phyloP scores from a whole-genome alignment of 1,284 basidiomycete species.

The Cryptococcus sp. region DNA sequence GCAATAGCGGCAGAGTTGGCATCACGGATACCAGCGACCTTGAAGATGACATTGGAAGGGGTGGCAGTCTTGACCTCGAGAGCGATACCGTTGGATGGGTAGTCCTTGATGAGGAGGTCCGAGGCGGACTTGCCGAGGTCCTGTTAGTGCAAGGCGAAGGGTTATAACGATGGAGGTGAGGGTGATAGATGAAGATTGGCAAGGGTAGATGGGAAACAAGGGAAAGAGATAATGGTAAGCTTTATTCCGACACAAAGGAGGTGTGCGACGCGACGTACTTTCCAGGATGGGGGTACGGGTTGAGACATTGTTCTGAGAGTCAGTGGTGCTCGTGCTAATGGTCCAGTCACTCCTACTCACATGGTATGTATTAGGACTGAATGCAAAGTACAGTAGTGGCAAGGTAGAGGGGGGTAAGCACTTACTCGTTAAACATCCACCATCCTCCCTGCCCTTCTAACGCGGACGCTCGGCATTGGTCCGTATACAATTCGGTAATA shows the following conservation, averaged over 20 bases:
- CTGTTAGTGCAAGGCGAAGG: too few species aligned
- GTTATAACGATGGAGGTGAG: not conserved
- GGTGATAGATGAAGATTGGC: not conserved
- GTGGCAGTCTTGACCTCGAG: slow-evolving; percentile 95
- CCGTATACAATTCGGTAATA: too few species aligned
- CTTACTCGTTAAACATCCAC: too few species aligned
- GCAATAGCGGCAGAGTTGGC: slow-evolving; percentile 65
- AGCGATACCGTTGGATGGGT: slow-evolving; percentile 69
- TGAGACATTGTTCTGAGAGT: slow-evolving; percentile 17
- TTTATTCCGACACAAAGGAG: not conserved
- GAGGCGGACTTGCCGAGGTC: slow-evolving; percentile 96
- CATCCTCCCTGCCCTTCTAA: too few species aligned
- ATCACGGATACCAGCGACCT: slow-evolving; percentile 74
- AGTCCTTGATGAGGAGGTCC: slow-evolving; percentile 92
- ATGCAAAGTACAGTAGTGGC: too few species aligned
- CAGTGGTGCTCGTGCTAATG: not conserved
- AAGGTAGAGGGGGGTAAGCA: too few species aligned
- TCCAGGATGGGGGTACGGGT: slow-evolving; percentile 79
- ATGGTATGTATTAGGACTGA: too few species aligned
- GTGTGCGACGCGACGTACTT: slow-evolving; percentile 53
- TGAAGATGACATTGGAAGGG: slow-evolving; percentile 82
- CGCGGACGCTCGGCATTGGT: too few species aligned
- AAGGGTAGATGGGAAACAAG: slow-evolving; percentile 1
- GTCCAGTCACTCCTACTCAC: too few species aligned
- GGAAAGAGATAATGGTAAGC: not conserved